Conservation (phyloP, 331 rosid species). For the Malus hybrid region DNA sequence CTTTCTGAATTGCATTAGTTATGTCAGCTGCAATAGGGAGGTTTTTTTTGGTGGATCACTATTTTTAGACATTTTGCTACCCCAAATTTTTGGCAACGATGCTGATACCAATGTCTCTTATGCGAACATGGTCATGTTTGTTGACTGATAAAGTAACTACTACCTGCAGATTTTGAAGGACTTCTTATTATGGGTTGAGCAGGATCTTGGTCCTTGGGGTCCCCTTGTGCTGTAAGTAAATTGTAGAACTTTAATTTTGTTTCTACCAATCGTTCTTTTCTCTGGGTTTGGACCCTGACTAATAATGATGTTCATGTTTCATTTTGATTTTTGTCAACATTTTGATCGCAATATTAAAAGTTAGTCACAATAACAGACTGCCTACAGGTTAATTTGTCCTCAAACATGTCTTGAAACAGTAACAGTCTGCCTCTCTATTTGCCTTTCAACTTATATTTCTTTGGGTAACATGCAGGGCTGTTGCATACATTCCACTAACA, state of each 20-base stretch:
- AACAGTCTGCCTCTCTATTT: neutral
- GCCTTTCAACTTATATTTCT: constrained; percentile 7
- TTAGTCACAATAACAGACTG: neutral
- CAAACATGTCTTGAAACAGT: neutral
- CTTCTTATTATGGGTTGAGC: constrained; percentile 74
- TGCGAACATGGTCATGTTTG: neutral
- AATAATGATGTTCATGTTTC: neutral
- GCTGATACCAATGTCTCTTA: neutral
- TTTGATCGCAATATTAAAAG: neutral
- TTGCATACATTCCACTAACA: constrained; percentile 92
- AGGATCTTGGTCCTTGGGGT: constrained; percentile 92
- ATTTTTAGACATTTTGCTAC: neutral
- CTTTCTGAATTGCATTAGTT: neutral
- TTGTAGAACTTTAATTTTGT: neutral
- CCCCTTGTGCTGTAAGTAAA: constrained; percentile 82
- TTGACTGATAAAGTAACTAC: neutral
- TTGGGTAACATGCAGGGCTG: constrained; percentile 55
- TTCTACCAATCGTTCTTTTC: neutral
- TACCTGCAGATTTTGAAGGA: constrained; percentile 73
- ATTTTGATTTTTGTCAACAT: neutral
- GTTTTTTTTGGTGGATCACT: neutral
- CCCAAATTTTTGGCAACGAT: neutral
- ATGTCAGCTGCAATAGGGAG: neutral
- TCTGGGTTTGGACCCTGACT: neutral
- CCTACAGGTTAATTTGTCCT: neutral